These are phyloP conservation scores for Spiraea crenata DNA, from an alignment of 331 rosid species.

Conservation along the genomic window DNA sequence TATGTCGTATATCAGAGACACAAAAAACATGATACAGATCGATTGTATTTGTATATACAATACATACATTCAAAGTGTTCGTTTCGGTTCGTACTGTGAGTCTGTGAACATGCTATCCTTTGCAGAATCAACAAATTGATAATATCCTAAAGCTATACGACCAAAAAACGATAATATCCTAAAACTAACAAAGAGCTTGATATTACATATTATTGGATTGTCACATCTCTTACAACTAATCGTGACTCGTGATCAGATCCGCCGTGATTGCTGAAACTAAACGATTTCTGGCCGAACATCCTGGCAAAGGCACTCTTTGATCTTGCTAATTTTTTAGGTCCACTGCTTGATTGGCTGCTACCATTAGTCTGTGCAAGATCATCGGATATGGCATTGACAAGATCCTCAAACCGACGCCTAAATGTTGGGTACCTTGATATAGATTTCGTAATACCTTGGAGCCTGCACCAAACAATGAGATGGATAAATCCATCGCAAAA, in stretches of 20 bases:
- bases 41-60: background rate
- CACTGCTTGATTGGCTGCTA: background rate
- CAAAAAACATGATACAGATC: too few species aligned
- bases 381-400: slow-evolving; percentile 46
- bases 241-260: slow-evolving; percentile 49
- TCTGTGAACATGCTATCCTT: background rate
- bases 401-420: slow-evolving; percentile 67
- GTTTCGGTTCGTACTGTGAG: background rate
- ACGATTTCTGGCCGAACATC: slow-evolving; percentile 54
- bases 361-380: slow-evolving; percentile 51
- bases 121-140: background rate
- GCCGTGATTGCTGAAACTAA: slow-evolving; percentile 52
- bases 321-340: slow-evolving; percentile 39
- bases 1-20: too few species aligned
- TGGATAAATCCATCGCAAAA: background rate
- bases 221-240: slow-evolving; percentile 40
- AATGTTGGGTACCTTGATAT: slow-evolving; percentile 85
- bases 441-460: slow-evolving; percentile 83
- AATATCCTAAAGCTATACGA: slow-evolving; percentile 6
- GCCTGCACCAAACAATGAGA: slow-evolving; percentile 41
- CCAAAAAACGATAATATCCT: too few species aligned
- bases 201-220: slow-evolving; percentile 27
- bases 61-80: background rate
- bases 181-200: background rate
- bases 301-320: slow-evolving; percentile 75